Conservation (phyloP, 2,329 filamentous ascomycete genomes). For the Sporothrix protearum region DNA sequence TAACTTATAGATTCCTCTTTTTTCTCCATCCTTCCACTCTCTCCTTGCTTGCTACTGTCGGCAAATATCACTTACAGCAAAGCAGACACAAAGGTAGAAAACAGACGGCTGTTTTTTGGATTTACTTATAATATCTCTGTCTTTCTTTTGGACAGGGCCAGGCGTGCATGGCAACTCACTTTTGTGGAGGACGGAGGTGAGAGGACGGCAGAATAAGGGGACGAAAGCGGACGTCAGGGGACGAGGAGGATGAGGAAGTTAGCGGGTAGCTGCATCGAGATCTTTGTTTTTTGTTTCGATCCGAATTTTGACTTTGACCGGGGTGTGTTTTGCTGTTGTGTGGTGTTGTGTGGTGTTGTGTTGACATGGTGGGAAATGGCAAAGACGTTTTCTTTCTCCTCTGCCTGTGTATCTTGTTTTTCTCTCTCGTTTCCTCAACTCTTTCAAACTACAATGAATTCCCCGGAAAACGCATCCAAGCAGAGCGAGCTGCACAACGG, state of each 20-base stretch:
- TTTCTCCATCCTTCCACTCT: slow-evolving; percentile 12
- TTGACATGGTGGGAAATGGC: not conserved
- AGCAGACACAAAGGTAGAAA: not conserved
- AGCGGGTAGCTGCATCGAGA: slow-evolving; percentile 5
- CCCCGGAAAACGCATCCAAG: not conserved
- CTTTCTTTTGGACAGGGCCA: slow-evolving; percentile 18
- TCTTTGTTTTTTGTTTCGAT: not conserved
- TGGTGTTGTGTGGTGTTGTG: slow-evolving; percentile 2
- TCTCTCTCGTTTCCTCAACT: not conserved
- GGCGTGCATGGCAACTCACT: slow-evolving; percentile 20
- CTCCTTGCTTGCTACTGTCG: slow-evolving; percentile 10
- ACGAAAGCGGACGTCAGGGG: not conserved
- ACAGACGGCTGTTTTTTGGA: slow-evolving; percentile 9
- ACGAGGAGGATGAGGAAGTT: not conserved
- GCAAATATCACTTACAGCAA: not conserved
- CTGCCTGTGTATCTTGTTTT: not conserved
- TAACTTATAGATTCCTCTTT: slow-evolving; percentile 26
- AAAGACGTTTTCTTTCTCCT: no score
- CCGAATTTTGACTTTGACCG: not conserved
- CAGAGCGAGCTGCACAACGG: not conserved
- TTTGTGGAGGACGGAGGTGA: slow-evolving; percentile 1
- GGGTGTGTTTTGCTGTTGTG: not conserved
- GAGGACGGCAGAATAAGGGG: not conserved
- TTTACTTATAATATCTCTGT: slow-evolving; percentile 23
- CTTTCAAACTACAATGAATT: not conserved